Percentiles rank a stretch among this genome's conserved stretches.
Evolutionary conservation across 1,139 yeast species (phyloP).

Genomic region (Candida sanyaensis): DNA sequence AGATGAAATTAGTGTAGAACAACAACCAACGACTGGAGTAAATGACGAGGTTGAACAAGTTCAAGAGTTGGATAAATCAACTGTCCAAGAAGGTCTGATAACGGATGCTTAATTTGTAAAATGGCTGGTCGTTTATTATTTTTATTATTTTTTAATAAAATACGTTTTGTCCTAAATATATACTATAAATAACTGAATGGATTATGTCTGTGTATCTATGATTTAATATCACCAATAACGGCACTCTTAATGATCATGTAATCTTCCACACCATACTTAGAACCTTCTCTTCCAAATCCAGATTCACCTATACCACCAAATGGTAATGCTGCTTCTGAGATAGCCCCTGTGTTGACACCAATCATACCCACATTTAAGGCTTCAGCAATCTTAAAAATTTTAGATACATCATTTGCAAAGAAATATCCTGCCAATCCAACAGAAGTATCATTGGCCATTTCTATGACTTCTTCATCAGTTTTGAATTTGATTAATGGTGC

Average conservation of each 20-base stretch:
- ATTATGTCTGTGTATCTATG: neutral
- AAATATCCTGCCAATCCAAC: slow-evolving; percentile 52
- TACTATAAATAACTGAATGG: no score
- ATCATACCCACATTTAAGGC: slow-evolving; percentile 49
- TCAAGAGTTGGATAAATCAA: no score
- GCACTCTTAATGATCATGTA: slow-evolving; percentile 34
- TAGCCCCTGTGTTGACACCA: slow-evolving; percentile 46
- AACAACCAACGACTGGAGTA: no score
- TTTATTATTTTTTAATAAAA: no score
- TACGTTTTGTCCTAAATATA: neutral
- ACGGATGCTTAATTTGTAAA: no score
- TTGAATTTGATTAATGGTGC: slow-evolving; percentile 74
- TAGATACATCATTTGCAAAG: slow-evolving; percentile 44
- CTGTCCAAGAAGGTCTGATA: no score
- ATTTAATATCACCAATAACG: slow-evolving; percentile 22
- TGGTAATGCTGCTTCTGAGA: slow-evolving; percentile 49
- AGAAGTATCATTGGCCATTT: slow-evolving; percentile 63
- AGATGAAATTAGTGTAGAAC: no score
- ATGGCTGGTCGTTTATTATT: no score
- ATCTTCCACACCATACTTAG: slow-evolving; percentile 45
- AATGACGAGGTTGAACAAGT: no score
- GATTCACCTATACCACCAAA: slow-evolving; percentile 49
- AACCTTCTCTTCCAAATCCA: slow-evolving; percentile 53
- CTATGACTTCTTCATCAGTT: slow-evolving; percentile 67
- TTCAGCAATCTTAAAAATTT: slow-evolving; percentile 54